Percentiles rank a stretch among this genome's conserved stretches.
phyloP scores from a whole-genome alignment of 805 yeast genomes.

The Saccharomyces paradoxus region DNA sequence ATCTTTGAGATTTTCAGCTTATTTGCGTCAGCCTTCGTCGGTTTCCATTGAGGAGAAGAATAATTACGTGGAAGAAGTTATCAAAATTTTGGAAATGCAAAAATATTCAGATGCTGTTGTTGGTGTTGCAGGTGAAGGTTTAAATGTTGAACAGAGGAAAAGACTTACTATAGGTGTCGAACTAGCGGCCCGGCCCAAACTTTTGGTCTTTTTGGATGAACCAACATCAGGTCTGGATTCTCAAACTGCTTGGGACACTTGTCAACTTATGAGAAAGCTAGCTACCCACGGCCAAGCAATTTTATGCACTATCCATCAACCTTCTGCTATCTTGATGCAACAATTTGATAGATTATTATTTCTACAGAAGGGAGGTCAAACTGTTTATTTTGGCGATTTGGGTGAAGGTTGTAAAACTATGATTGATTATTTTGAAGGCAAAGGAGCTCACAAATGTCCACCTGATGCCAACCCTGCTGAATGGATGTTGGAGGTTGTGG shows the following conservation, averaged over 20 bases:
- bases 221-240: constrained; percentile 65
- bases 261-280: constrained; percentile 48
- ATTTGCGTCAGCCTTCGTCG: constrained; percentile 46
- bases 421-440: constrained; percentile 50
- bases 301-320: constrained; percentile 63
- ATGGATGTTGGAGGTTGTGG: constrained; percentile 78
- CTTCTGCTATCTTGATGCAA: constrained; percentile 53
- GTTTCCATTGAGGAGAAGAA: constrained; percentile 46
- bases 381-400: constrained; percentile 62
- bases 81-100: constrained; percentile 53
- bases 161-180: constrained; percentile 57
- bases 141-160: constrained; percentile 54
- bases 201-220: constrained; percentile 51
- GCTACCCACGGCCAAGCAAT: constrained; percentile 60
- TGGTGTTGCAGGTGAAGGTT: constrained; percentile 58
- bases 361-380: constrained; percentile 58
- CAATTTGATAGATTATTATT: constrained; percentile 55
- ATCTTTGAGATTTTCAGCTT: constrained; percentile 51
- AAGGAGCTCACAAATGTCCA: constrained; percentile 61
- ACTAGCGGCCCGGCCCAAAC: constrained; percentile 51
- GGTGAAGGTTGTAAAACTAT: constrained; percentile 46
- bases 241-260: constrained; percentile 53
- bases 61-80: constrained; percentile 52
- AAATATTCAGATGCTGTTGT: constrained; percentile 60
- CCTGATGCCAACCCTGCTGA: constrained; percentile 65